phyloP scores from a whole-genome alignment of 2,329 filamentous ascomycete species.

The Plectosphaerella cucumerina region DNA sequence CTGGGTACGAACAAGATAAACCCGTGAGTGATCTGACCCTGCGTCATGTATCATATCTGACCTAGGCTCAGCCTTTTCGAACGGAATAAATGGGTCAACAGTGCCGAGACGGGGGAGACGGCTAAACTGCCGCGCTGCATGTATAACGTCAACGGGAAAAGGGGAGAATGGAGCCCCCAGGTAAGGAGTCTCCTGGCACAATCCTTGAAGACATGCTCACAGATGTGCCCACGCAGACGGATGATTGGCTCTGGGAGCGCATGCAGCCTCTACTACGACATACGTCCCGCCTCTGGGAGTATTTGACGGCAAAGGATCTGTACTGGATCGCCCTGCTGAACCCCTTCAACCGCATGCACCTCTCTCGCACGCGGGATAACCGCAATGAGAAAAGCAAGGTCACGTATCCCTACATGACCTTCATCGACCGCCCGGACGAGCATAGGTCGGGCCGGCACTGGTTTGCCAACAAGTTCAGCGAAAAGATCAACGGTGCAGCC shows the following conservation, averaged over 20 bases:
- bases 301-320: constrained; percentile 8
- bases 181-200: constrained; percentile 12
- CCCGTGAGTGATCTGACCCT: constrained; percentile 12
- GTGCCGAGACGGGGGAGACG: background rate
- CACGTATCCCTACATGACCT: background rate
- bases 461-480: background rate
- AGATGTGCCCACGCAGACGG: constrained; percentile 10
- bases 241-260: constrained; percentile 20
- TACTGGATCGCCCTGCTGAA: constrained; percentile 17
- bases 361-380: constrained; percentile 10
- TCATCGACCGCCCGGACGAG: too few relatives aligned
- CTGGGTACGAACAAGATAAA: constrained; percentile 17
- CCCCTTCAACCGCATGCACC: constrained; percentile 16
- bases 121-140: background rate
- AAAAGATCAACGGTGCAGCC: background rate
- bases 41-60: background rate
- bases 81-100: constrained; percentile 5
- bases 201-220: background rate
- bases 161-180: constrained; percentile 17
- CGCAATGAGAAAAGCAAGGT: background rate
- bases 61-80: constrained; percentile 5
- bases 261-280: constrained; percentile 23
- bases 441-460: too few relatives aligned
- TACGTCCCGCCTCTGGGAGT: constrained; percentile 16
- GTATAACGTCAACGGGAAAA: constrained; percentile 16